Evolutionary conservation across 2,329 filamentous ascomycete species (phyloP).

Genomic region (Aspergillus luchuensis): DNA sequence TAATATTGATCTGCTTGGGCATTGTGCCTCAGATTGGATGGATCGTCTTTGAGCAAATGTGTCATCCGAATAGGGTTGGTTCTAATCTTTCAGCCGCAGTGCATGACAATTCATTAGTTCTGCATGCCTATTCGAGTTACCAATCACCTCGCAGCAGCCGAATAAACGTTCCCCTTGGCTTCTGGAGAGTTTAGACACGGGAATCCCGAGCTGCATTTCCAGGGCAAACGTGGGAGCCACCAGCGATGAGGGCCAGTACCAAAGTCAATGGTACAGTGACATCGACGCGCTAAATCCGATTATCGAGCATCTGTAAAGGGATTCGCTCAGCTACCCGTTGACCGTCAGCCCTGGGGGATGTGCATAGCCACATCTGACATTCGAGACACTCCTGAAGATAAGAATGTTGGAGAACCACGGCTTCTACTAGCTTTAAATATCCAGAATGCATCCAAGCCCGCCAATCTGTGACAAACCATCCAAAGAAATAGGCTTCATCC

Average conservation of each 20-base stretch:
- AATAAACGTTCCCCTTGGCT: neutral
- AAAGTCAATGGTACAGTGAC: conserved; percentile 5
- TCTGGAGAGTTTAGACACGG: neutral
- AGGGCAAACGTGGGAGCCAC: neutral
- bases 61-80: conserved; percentile 2
- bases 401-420: neutral
- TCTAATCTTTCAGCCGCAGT: neutral
- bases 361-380: conserved; percentile 28
- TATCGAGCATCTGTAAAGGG: conserved; percentile 1
- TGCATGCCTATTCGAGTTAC: neutral
- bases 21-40: neutral
- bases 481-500: neutral
- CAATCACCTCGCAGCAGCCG: neutral
- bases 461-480: neutral
- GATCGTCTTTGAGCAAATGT: neutral
- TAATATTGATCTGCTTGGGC: neutral
- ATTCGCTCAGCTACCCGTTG: conserved; percentile 12
- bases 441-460: conserved; percentile 1
- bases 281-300: neutral
- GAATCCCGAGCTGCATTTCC: neutral
- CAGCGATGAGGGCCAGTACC: neutral
- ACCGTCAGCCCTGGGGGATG: conserved; percentile 14
- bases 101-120: neutral
- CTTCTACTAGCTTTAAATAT: neutral
- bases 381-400: conserved; percentile 5